A percentile compares a stretch with the other conserved stretches of the same genome.
These are phyloP conservation scores for Leccinum subspadiceum DNA, from an alignment of 1,284 basidiomycete genomes.

Conservation along the genomic window DNA sequence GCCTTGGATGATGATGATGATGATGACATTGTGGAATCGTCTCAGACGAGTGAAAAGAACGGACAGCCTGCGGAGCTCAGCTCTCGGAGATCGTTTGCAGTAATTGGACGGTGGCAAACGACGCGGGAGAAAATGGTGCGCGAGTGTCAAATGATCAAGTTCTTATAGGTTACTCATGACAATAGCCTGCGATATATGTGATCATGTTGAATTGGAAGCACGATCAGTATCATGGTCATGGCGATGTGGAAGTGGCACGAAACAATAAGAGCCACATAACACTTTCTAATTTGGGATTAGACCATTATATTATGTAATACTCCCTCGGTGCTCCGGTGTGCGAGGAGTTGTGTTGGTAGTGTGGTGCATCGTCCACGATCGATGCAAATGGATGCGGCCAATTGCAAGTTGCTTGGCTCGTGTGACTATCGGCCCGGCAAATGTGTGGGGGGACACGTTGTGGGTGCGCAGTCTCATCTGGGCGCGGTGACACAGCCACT, in stretches of 20 bases:
- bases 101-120: conserved; percentile 5
- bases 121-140: neutral
- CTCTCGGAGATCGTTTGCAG: conserved; percentile 25
- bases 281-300: conserved; percentile 14
- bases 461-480: neutral
- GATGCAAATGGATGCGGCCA: neutral
- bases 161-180: conserved; percentile 20
- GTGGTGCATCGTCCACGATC: too few species aligned
- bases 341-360: neutral
- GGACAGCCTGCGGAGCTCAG: conserved; percentile 16
- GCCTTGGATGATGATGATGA: conserved; percentile 10
- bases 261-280: conserved; percentile 19
- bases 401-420: neutral
- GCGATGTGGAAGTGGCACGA: neutral
- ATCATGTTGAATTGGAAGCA: neutral
- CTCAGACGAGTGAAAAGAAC: conserved; percentile 30
- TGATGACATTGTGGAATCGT: conserved; percentile 17
- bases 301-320: conserved; percentile 2
- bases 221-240: neutral
- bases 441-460: neutral
- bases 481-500: conserved; percentile 18
- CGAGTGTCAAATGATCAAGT: neutral
- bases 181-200: conserved; percentile 12
- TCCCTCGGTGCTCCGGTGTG: neutral
- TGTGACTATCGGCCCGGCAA: neutral